Percentiles rank a stretch among this genome's conserved stretches.
These are phyloP conservation scores for Solanum neorickii DNA, from an alignment of 257 asterid species.

Conservation along the genomic window DNA sequence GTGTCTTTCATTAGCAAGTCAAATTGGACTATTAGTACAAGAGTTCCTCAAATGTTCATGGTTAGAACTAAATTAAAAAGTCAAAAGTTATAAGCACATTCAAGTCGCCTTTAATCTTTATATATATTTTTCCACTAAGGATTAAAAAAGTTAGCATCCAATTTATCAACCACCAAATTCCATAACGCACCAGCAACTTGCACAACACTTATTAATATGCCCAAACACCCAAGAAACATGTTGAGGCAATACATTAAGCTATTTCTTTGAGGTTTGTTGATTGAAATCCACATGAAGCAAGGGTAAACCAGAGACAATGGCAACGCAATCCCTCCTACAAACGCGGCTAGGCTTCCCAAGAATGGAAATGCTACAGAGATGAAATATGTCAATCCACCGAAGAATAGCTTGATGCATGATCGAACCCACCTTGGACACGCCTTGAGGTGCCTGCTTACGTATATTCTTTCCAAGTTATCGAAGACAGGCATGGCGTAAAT, in stretches of 20 bases:
- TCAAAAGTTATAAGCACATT: background rate
- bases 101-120: no score
- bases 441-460: conserved; percentile 24
- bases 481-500: conserved; percentile 52
- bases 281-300: conserved; percentile 61
- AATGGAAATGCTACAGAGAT: conserved; percentile 55
- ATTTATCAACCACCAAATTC: conserved; percentile 31
- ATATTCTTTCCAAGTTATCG: conserved; percentile 53
- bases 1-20: background rate
- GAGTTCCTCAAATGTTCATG: background rate
- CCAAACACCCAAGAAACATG: conserved; percentile 33
- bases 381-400: conserved; percentile 48
- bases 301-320: conserved; percentile 56
- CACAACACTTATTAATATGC: conserved; percentile 18
- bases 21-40: no score
- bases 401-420: conserved; percentile 22
- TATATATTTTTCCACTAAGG: conserved; percentile 9
- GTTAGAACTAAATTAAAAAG: no score
- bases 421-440: conserved; percentile 49
- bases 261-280: conserved; percentile 27
- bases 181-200: conserved; percentile 30
- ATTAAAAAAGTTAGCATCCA: conserved; percentile 59
- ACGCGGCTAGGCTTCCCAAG: conserved; percentile 35
- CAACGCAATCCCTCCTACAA: conserved; percentile 41
- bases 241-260: conserved; percentile 42